Conservation (phyloP, 129 eudicot genomes). For the Cynara cardunculus region DNA sequence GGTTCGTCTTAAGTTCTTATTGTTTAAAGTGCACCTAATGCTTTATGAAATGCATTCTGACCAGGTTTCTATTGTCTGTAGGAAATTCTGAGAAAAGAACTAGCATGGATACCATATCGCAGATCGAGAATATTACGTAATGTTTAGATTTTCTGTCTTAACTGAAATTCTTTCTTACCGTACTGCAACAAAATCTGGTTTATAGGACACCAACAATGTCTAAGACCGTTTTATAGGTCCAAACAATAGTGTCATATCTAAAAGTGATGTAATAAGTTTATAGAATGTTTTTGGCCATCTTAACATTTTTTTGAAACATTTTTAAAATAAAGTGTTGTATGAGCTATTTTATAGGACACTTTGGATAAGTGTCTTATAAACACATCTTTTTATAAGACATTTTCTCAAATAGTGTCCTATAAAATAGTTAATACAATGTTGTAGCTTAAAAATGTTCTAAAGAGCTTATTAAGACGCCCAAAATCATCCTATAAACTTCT, state of each 20-base stretch:
- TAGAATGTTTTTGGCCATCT: not conserved
- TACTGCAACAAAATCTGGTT: not conserved
- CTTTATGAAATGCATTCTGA: slow-evolving; percentile 9
- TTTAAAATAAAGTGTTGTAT: not conserved
- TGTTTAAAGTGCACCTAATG: not conserved
- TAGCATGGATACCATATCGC: slow-evolving; percentile 31
- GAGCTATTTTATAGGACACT: not conserved
- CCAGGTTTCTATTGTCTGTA: slow-evolving; percentile 24
- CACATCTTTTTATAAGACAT: too few species aligned
- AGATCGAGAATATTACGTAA: slow-evolving; percentile 58
- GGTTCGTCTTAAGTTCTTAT: not conserved
- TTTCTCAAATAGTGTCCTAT: not conserved
- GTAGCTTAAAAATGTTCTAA: not conserved
- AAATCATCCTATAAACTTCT: not conserved
- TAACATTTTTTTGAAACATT: not conserved
- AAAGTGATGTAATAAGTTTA: too few species aligned
- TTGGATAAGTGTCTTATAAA: too few species aligned
- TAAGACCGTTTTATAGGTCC: not conserved
- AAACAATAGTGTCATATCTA: too few species aligned
- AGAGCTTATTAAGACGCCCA: not conserved
- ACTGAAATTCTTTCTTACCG: not conserved
- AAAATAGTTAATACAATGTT: too few species aligned
- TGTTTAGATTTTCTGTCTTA: not conserved
- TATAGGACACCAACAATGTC: not conserved
- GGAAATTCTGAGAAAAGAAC: slow-evolving; percentile 55